Conservation (phyloP, 2,329 filamentous ascomycete genomes). For the Fusarium anguioides region DNA sequence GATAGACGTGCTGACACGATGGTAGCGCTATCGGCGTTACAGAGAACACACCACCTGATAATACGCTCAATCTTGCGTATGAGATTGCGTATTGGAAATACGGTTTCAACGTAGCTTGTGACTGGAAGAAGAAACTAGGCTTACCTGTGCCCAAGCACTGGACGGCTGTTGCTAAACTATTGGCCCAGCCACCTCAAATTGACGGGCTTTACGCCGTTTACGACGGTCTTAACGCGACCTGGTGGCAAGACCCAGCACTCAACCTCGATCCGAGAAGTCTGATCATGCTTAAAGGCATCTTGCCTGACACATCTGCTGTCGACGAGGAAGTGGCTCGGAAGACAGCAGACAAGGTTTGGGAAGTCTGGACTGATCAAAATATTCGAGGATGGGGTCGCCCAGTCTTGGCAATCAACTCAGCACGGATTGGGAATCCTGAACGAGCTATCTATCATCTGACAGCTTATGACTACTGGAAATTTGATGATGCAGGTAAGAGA, state of each 20-base stretch:
- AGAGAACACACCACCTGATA: constrained; percentile 69
- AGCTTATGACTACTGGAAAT: constrained; percentile 55
- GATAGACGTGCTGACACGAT: background rate
- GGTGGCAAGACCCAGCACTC: constrained; percentile 54
- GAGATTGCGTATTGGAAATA: constrained; percentile 72
- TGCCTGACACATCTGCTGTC: constrained; percentile 54
- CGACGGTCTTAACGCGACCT: constrained; percentile 60
- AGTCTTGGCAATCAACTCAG: constrained; percentile 59
- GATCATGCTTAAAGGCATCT: constrained; percentile 57
- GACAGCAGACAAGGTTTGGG: constrained; percentile 54
- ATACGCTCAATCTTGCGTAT: constrained; percentile 68
- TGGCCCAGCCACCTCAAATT: constrained; percentile 63
- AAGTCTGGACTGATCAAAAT: constrained; percentile 55
- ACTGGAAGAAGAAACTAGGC: constrained; percentile 63
- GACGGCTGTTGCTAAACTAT: constrained; percentile 60
- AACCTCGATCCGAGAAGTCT: constrained; percentile 58
- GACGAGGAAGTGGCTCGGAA: constrained; percentile 49
- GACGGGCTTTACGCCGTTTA: constrained; percentile 65
- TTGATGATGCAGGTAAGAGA: constrained; percentile 53
- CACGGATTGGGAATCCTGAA: constrained; percentile 55
- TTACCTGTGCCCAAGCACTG: constrained; percentile 58
- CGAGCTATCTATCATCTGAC: constrained; percentile 56
- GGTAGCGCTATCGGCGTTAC: constrained; percentile 55
- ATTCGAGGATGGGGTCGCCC: constrained; percentile 61
- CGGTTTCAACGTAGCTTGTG: constrained; percentile 63